These are phyloP conservation scores for Globisporangium irregulare DNA, from an alignment of 352 stramenopile genomes.

Conservation along the genomic window DNA sequence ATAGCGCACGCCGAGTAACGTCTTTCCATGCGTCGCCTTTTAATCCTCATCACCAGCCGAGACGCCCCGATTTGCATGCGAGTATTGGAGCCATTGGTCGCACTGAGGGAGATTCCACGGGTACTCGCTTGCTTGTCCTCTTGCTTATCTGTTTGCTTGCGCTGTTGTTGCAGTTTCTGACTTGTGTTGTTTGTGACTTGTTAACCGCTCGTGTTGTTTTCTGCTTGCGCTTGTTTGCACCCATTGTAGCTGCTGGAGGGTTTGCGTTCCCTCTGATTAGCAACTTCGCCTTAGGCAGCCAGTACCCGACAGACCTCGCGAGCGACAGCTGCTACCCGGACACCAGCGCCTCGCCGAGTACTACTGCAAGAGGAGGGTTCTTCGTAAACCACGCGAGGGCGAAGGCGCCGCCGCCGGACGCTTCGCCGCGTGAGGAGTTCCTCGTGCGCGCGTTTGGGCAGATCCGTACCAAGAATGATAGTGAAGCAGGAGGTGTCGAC, in stretches of 20 bases:
- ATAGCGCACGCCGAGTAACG: neutral
- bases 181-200: neutral
- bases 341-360: neutral
- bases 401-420: slow-evolving; percentile 25
- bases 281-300: neutral
- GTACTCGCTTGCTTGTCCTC: neutral
- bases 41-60: neutral
- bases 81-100: neutral
- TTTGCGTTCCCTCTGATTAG: slow-evolving; percentile 3
- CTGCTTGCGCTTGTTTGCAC: neutral
- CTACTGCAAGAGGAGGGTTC: neutral
- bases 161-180: neutral
- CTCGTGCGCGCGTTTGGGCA: slow-evolving; percentile 73
- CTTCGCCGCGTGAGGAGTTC: slow-evolving; percentile 62
- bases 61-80: slow-evolving; percentile 1
- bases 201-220: neutral
- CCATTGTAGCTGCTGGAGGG: neutral
- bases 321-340: neutral
- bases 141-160: neutral
- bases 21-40: slow-evolving; percentile 15
- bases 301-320: neutral
- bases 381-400: neutral
- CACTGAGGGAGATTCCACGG: neutral
- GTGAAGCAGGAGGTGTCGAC: neutral
- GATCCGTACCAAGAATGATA: slow-evolving; percentile 22